These are phyloP conservation scores for Phytophthora pisi DNA, from an alignment of 352 stramenopile species.

Conservation along the genomic window DNA sequence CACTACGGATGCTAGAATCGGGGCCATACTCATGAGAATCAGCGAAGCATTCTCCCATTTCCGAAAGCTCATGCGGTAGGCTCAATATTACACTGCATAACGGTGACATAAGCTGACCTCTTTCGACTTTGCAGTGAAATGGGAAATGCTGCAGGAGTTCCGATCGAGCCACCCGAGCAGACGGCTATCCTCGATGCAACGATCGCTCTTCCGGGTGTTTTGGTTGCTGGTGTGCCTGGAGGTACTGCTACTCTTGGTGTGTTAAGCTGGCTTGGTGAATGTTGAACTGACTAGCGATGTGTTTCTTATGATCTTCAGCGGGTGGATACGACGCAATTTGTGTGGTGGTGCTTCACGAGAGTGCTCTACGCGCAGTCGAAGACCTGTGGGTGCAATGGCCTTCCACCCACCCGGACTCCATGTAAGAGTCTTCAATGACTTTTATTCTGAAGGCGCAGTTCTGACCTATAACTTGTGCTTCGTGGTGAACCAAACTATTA, in stretches of 20 bases:
- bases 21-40: constrained; percentile 56
- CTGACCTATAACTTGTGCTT: neutral
- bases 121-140: constrained; percentile 64
- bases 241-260: constrained; percentile 34
- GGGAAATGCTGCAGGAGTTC: constrained; percentile 88
- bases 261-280: neutral
- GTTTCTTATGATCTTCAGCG: constrained; percentile 48
- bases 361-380: constrained; percentile 64
- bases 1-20: constrained; percentile 38
- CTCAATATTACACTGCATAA: neutral
- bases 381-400: constrained; percentile 78
- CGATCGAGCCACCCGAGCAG: constrained; percentile 94
- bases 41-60: constrained; percentile 78
- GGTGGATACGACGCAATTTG: constrained; percentile 97
- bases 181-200: constrained; percentile 94
- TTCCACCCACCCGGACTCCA: constrained; percentile 42
- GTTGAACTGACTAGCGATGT: neutral
- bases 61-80: constrained; percentile 79
- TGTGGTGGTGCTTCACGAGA: constrained; percentile 82
- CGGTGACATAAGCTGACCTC: neutral
- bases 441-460: constrained; percentile 5
- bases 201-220: constrained; percentile 90
- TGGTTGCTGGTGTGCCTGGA: constrained; percentile 94
- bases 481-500: neutral
- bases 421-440: constrained; percentile 37